These are phyloP conservation scores for Vitis labrusca DNA, from an alignment of 164 flowering plant genomes.

Conservation along the genomic window DNA sequence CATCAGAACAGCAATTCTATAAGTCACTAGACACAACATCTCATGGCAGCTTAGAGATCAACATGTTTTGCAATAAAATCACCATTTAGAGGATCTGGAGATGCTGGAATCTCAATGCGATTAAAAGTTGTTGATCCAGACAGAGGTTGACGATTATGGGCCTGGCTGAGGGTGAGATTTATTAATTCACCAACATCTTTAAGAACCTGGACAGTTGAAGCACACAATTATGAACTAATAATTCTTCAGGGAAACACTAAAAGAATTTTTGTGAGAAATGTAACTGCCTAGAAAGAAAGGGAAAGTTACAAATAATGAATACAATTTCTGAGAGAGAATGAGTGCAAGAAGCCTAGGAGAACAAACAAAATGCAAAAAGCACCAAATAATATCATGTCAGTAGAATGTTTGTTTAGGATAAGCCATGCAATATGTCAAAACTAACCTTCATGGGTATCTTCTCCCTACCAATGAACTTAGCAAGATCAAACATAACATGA, in stretches of 20 bases:
- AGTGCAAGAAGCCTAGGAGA: not conserved
- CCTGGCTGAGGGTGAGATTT: slow-evolving; percentile 64
- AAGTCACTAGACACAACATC: not conserved
- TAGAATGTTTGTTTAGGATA: not conserved
- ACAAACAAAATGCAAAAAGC: not conserved
- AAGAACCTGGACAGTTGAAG: slow-evolving; percentile 59
- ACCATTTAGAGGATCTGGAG: slow-evolving; percentile 88
- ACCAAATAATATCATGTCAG: too few species aligned
- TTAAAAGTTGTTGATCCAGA: slow-evolving; percentile 85
- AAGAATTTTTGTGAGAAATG: too few species aligned
- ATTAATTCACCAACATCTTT: slow-evolving; percentile 77
- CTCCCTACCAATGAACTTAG: slow-evolving; percentile 57
- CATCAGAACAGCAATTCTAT: not conserved
- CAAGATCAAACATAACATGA: slow-evolving; percentile 68
- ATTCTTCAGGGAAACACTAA: not conserved
- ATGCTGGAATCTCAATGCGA: slow-evolving; percentile 73
- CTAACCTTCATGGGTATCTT: slow-evolving; percentile 86
- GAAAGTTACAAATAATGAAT: not conserved
- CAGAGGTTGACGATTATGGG: slow-evolving; percentile 68
- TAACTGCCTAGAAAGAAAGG: not conserved
- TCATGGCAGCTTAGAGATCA: not conserved
- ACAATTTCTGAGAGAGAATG: too few species aligned
- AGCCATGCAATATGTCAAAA: slow-evolving; percentile 1
- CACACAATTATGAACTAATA: not conserved
- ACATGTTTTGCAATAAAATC: slow-evolving; percentile 12